Conservation (phyloP, 768 basidiomycete genomes). For the Trametes coccinea region DNA sequence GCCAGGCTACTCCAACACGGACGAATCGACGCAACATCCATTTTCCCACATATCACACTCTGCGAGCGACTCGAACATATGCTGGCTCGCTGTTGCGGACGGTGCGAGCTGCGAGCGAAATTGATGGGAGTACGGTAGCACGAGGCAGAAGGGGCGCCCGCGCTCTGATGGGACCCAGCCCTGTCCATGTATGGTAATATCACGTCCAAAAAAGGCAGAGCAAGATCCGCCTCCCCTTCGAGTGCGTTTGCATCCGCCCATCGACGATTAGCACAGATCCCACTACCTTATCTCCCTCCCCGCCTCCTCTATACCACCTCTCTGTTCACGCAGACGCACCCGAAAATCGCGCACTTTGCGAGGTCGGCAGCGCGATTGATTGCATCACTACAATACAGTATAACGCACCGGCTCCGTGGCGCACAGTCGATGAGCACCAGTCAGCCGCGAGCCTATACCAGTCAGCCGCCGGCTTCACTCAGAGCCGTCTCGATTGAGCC, state of each 20-base stretch:
- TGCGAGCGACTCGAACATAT: neutral
- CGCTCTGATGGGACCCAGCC: neutral
- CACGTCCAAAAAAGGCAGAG: neutral
- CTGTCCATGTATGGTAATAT: constrained; percentile 1
- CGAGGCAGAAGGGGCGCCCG: neutral
- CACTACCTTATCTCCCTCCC: neutral
- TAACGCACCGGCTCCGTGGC: no score
- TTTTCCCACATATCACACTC: neutral
- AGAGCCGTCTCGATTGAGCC: constrained; percentile 6
- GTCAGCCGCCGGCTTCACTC: constrained; percentile 4
- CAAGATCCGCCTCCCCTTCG: constrained; percentile 3
- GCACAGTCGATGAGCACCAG: no score
- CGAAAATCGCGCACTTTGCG: neutral
- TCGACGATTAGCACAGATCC: neutral
- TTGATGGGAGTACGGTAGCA: neutral
- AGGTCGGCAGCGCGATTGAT: neutral
- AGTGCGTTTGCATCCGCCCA: constrained; percentile 5
- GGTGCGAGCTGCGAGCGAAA: no score
- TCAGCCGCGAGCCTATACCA: neutral
- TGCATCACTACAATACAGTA: neutral
- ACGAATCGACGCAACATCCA: neutral
- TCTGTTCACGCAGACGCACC: no score
- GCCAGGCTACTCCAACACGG: neutral
- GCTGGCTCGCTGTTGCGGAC: neutral
- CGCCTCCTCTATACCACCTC: neutral